Percentiles rank a stretch among this genome's conserved stretches.
These are phyloP conservation scores for Cladophialophora carrionii DNA, from an alignment of 2,329 filamentous ascomycete species.

Conservation along the genomic window DNA sequence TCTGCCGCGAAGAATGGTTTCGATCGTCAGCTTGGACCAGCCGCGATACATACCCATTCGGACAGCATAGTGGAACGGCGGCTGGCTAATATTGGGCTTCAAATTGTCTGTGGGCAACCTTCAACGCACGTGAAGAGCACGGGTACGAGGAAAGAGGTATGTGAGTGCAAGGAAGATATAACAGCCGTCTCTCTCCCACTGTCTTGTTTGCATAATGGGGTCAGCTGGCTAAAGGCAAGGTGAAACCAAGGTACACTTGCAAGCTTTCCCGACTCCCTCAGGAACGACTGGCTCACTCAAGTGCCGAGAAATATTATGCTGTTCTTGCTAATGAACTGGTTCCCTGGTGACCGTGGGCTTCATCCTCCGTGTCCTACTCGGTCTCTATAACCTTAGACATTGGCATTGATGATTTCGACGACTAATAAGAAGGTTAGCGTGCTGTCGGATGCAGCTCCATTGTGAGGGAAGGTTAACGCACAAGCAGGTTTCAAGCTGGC, in stretches of 20 bases:
- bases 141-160: too few species aligned
- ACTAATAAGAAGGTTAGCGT: conserved; percentile 46
- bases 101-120: too few species aligned
- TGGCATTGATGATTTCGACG: conserved; percentile 71
- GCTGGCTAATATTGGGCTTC: too few species aligned
- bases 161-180: too few species aligned
- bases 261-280: background rate
- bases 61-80: too few species aligned
- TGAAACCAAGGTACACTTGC: background rate
- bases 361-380: background rate
- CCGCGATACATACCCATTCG: too few species aligned
- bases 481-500: conserved; percentile 96
- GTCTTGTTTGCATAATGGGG: too few species aligned
- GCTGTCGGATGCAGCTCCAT: conserved; percentile 9
- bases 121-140: too few species aligned
- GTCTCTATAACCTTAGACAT: conserved; percentile 44
- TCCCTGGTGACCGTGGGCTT: background rate
- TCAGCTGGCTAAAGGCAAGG: too few species aligned
- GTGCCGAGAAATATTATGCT: background rate
- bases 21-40: background rate
- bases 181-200: too few species aligned
- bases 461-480: conserved; percentile 52
- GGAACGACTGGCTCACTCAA: background rate
- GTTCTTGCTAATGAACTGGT: background rate
- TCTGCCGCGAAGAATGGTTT: background rate